Evolutionary conservation across 345 rosid genomes (phyloP), one percentile per base, ranked within the genome.

Genomic region (Sonneratia alba): DNA sequence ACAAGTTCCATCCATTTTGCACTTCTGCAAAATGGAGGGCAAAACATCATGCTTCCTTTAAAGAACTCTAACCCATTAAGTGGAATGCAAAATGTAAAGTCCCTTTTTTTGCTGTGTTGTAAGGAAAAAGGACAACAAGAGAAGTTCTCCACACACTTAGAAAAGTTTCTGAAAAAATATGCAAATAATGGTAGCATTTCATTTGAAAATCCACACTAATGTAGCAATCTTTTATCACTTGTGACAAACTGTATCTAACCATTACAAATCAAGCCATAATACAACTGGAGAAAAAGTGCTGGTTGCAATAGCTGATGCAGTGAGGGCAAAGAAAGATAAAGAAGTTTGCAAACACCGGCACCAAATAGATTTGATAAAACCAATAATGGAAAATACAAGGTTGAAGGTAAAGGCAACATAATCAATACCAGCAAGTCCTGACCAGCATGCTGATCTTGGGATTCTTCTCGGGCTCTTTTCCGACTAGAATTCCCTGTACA

Each of bases 401-500:
- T 24, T 34, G 38, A 62, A 62, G 38, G 27, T 1, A 13, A 24
- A 12, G 13, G 38, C 66, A 62, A 34, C 2, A 13, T 5, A 14
- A 62, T 13, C 36, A 43, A 8, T 68, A 68, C 70, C 70, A 36
- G 74, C 34, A 66, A 71, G 68, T 42, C 34, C 21, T 12, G 43
- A 48, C 18, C 27, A 18, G 63, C 69, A 64, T 69, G 51, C 38
- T 76, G 69, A 36, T 59, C 69, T 70, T 72, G 27, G 27, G 75
- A 22, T 36, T 74, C 85, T 75, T 81, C 73, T 24, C 88, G 78
- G 55, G 74, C 64, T 85, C 80, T 93, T 82, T 93, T 91, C 21
- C 59, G 75, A 14, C 68, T 24, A 48, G 63, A 68, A 34, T 62
- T 19, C 12, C n/a, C 40, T 36, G 67, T 42, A 47, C 66, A 19